A percentile compares a stretch with the other conserved stretches of the same genome.
Conservation (phyloP, 1,284 basidiomycete genomes). For the Exobasidium cylindrosporum region DNA sequence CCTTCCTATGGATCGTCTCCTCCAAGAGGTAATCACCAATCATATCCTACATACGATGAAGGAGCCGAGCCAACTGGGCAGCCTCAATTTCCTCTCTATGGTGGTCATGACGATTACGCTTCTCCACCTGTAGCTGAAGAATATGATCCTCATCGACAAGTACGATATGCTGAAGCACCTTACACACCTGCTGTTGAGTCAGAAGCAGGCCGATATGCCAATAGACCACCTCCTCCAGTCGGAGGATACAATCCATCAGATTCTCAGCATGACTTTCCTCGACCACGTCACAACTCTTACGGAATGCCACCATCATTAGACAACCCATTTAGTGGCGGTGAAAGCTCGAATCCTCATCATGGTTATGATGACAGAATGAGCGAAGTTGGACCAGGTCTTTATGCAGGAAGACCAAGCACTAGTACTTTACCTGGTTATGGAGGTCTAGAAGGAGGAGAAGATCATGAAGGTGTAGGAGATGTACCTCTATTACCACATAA, state of each 20-base stretch:
- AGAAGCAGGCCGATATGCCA: not conserved
- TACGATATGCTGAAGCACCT: not conserved
- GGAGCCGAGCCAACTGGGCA: conserved; percentile 1
- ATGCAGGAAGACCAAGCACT: not conserved
- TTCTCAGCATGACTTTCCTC: not conserved
- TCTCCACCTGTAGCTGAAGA: not conserved
- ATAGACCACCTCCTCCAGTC: not conserved
- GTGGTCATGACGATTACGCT: not conserved
- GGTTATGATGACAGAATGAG: conserved; percentile 2
- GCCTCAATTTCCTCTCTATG: not conserved
- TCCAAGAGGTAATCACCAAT: not conserved
- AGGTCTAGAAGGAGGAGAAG: conserved; percentile 16
- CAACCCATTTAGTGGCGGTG: conserved; percentile 7
- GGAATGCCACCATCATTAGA: not conserved
- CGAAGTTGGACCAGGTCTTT: conserved; percentile 6
- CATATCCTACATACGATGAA: conserved; percentile 13
- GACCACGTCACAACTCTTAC: not conserved
- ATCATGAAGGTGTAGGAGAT: conserved; percentile 26
- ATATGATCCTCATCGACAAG: not conserved
- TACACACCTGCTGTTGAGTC: not conserved
- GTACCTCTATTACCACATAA: conserved; percentile 32
- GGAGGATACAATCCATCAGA: not conserved
- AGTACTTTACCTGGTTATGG: conserved; percentile 2
- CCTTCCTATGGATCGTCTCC: conserved; percentile 1
- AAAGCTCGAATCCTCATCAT: not conserved